phyloP scores from a whole-genome alignment of 768 basidiomycete genomes.

The Leucocoprinus sp. region DNA sequence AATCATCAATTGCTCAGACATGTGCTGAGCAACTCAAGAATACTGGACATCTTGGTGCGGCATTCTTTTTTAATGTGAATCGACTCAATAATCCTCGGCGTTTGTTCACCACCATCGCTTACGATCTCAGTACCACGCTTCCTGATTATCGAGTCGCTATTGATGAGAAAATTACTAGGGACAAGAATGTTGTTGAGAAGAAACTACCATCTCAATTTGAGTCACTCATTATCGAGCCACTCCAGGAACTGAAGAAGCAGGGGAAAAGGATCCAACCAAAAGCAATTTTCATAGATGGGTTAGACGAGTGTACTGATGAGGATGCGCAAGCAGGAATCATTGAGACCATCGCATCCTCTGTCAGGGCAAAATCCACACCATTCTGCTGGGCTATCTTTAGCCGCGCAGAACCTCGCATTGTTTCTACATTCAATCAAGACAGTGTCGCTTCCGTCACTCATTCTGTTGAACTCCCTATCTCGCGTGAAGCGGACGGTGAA shows the following conservation, averaged over 20 bases:
- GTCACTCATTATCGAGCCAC: not conserved
- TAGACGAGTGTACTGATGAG: not conserved
- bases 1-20: not conserved
- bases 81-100: not conserved
- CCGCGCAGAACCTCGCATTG: not conserved
- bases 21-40: not conserved
- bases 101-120: slow-evolving; percentile 6
- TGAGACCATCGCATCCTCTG: not conserved
- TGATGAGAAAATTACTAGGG: not conserved
- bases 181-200: not conserved
- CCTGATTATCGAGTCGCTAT: not conserved
- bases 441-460: not conserved
- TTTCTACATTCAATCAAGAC: not conserved
- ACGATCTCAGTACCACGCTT: not conserved
- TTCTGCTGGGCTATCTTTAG: slow-evolving; percentile 6
- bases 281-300: not conserved
- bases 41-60: slow-evolving; percentile 1
- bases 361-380: not conserved
- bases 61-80: slow-evolving; percentile 8
- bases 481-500: not conserved
- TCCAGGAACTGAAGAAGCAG: not conserved
- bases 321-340: slow-evolving; percentile 1
- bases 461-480: not conserved
- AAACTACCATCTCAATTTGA: not conserved
- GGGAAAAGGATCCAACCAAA: not conserved